These are phyloP conservation scores for Comarum palustre DNA, from an alignment of 306 rosid species.

Conservation along the genomic window DNA sequence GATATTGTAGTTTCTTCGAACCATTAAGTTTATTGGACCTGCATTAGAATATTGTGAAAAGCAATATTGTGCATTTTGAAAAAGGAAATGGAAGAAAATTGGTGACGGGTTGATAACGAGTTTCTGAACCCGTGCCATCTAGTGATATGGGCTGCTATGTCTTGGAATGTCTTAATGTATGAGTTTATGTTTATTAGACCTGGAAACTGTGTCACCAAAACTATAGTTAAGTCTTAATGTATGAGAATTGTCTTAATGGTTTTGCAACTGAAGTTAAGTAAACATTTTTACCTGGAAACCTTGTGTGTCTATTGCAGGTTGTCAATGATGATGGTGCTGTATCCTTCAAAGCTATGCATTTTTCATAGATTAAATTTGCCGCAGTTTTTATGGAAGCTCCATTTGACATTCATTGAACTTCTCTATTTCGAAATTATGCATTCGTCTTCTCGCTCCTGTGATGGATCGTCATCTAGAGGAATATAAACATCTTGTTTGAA, in stretches of 20 bases:
- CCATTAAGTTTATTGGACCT: not conserved
- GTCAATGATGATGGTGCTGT: constrained; percentile 91
- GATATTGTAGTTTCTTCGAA: not conserved
- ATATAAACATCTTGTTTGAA: not conserved
- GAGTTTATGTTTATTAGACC: not conserved
- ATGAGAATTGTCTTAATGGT: too few species aligned
- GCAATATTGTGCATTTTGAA: not conserved
- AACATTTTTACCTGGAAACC: constrained; percentile 7
- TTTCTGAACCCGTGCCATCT: not conserved
- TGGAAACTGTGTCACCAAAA: not conserved
- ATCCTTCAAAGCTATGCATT: constrained; percentile 47
- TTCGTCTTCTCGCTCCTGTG: not conserved
- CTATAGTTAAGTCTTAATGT: too few species aligned
- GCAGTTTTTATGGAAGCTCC: not conserved
- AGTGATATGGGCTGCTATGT: not conserved
- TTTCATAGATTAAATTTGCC: not conserved
- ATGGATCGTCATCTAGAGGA: not conserved
- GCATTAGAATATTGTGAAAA: not conserved
- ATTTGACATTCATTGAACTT: not conserved
- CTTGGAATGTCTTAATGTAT: not conserved
- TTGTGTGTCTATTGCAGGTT: constrained; percentile 64
- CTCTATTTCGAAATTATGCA: not conserved
- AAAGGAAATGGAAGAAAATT: not conserved
- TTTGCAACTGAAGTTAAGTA: constrained; percentile 1
- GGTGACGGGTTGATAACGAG: not conserved